These are phyloP conservation scores for Platanthera guangdongensis DNA, from an alignment of 106 monocot genomes.

Conservation along the genomic window DNA sequence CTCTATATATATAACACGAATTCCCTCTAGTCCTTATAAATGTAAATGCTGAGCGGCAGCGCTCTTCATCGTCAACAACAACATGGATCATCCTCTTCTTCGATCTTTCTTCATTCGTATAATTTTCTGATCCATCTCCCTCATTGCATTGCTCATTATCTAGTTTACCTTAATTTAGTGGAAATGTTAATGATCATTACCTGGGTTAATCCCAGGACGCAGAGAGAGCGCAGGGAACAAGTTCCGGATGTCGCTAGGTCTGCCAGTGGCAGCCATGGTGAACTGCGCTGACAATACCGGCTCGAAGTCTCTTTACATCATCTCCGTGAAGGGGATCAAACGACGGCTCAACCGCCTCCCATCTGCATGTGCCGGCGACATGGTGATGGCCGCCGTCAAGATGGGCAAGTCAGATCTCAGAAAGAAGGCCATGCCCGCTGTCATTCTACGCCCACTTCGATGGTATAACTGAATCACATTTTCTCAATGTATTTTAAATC, in stretches of 20 bases:
- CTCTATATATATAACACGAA: background rate
- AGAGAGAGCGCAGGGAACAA: slow-evolving; percentile 36
- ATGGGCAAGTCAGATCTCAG: slow-evolving; percentile 55
- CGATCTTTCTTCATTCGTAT: no score
- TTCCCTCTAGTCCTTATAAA: background rate
- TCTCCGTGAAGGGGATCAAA: slow-evolving; percentile 45
- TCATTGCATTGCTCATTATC: no score
- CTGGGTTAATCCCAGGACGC: background rate
- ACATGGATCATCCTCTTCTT: no score
- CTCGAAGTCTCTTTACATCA: slow-evolving; percentile 10
- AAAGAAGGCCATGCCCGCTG: slow-evolving; percentile 68
- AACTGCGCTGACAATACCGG: slow-evolving; percentile 31
- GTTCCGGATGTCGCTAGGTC: slow-evolving; percentile 64
- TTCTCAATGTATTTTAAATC: no score
- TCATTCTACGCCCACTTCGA: slow-evolving; percentile 55
- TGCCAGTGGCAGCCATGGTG: slow-evolving; percentile 56
- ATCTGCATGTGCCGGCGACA: slow-evolving; percentile 25
- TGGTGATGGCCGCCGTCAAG: slow-evolving; percentile 43
- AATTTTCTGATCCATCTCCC: no score
- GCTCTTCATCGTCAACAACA: background rate
- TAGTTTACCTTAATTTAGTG: no score
- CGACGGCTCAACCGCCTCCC: slow-evolving; percentile 40
- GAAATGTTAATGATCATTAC: no score
- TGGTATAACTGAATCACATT: slow-evolving; percentile 12
- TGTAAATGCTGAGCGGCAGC: background rate